Evolutionary conservation across 1,284 basidiomycete species (phyloP), one percentile per base, ranked within the genome.

Genomic region (Irpex sp.): DNA sequence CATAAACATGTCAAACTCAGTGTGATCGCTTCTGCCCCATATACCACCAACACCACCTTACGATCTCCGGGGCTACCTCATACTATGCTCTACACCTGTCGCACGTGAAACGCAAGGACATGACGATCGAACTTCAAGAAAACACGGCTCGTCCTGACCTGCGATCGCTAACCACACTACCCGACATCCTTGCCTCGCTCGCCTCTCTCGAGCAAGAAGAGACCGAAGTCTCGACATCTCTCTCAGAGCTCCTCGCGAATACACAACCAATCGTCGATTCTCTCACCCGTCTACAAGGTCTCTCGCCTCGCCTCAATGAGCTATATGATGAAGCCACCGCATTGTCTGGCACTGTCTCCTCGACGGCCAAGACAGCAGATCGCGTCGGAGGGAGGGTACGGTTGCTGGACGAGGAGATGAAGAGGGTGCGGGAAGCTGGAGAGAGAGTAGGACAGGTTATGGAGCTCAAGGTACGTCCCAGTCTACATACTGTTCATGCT

Each of bases 301-400:
- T 97, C 8, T 76, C 84, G 5, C 86, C 88, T 0, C 82, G 82
- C 48, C 80, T 97, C 48, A 83, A 91, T 67, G 77, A 78, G 8
- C 75, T 97, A 13, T 79, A 82, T 55, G 66, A 75, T 11, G 89
- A 95, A 65, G 88, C 94, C 0, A 78, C 77, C 8, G 71, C 81
- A 0, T 81, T 93, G 21, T 78, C 81, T 11, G 70, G 74, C 5
- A 88, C 83, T 60, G 89, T 94, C 8, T 83, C 83, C 1, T 78
- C 78, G 19, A 94, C 92, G 0, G 91, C 92, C 7, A 82, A 87
- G 65, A 97, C 94, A 1, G 96, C 96, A 21, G 89, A 94, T 70
- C 82, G 96, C 60, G 93, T 99, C 7, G 94, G 96, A 5, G 92
- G 93, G 34, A 90, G 91, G 58, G 96, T 99, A 6, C 82, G 92